Conservation (phyloP, 2,329 filamentous ascomycete genomes). For the Harringtonia lauricola region DNA sequence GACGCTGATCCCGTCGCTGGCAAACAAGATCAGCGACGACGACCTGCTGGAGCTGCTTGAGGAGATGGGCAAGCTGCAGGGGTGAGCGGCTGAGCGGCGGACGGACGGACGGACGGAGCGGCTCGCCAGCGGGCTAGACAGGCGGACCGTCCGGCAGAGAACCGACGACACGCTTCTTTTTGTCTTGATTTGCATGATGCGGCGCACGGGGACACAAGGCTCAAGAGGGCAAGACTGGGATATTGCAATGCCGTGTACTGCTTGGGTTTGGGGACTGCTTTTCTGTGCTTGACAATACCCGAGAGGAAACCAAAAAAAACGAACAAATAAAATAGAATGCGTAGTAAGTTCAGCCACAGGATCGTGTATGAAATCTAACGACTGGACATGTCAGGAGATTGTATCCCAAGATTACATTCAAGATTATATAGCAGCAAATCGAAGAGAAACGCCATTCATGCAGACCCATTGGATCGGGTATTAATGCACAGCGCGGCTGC, state of each 20-base stretch:
- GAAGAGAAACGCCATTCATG: too few species aligned
- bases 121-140: too few species aligned
- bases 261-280: not conserved
- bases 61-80: conserved; percentile 73
- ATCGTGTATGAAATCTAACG: too few species aligned
- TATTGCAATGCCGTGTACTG: not conserved
- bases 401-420: too few species aligned
- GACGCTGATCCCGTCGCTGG: conserved; percentile 80
- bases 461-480: too few species aligned
- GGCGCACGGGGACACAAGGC: conserved; percentile 5
- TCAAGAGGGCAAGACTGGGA: not conserved
- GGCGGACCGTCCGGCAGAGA: too few species aligned
- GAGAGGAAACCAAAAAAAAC: not conserved
- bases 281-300: not conserved
- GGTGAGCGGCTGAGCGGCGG: conserved; percentile 8
- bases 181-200: conserved; percentile 1
- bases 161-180: too few species aligned
- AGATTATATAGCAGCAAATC: too few species aligned
- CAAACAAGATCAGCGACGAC: conserved; percentile 82
- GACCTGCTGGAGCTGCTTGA: conserved; percentile 81
- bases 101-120: too few species aligned
- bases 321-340: not conserved
- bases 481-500: too few species aligned
- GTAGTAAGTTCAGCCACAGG: too few species aligned
- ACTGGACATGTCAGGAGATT: too few species aligned